Evolutionary conservation across 1,284 basidiomycete genomes (phyloP).

Genomic region (Trichosporon coremiiforme): DNA sequence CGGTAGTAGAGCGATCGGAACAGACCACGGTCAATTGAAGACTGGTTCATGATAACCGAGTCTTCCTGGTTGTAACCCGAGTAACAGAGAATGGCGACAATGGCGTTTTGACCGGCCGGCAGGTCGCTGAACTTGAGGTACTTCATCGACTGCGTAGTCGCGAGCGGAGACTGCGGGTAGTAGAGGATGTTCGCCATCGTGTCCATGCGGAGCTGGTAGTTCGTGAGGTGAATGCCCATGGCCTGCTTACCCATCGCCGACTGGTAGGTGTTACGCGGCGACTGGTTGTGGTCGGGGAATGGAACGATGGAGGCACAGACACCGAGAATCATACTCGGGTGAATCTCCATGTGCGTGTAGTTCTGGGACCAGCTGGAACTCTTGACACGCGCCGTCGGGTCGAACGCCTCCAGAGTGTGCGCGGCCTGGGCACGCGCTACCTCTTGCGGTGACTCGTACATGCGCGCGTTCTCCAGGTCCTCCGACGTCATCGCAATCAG

Average conservation of each 20-base stretch:
- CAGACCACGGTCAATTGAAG: conserved; percentile 93
- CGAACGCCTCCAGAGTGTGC: conserved; percentile 62
- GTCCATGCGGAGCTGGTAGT: conserved; percentile 96
- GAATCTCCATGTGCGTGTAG: conserved; percentile 99
- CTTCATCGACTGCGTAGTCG: conserved; percentile 98
- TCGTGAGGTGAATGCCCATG: conserved; percentile 97
- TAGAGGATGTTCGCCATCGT: conserved; percentile 98
- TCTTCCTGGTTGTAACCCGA: conserved; percentile 99
- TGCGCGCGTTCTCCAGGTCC: conserved; percentile 77
- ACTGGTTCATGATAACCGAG: conserved; percentile 99
- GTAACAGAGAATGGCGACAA: conserved; percentile 97
- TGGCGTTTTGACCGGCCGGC: conserved; percentile 96
- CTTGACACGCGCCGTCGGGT: conserved; percentile 85
- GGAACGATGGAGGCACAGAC: conserved; percentile 99
- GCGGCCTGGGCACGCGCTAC: conserved; percentile 59
- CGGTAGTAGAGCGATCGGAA: conserved; percentile 99
- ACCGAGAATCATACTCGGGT: conserved; percentile 98
- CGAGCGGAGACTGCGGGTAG: conserved; percentile 98
- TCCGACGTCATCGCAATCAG: conserved; percentile 99
- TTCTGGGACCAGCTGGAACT: conserved; percentile 77
- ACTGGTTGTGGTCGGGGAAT: conserved; percentile 99
- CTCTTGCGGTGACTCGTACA: conserved; percentile 39
- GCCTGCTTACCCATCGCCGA: conserved; percentile 99
- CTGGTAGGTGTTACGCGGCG: conserved; percentile 98
- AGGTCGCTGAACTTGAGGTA: conserved; percentile 97